Base-by-base conservation (phyloP, 2,329 filamentous ascomycete genomes). In the Ilyonectria mors-panacis region DNA sequence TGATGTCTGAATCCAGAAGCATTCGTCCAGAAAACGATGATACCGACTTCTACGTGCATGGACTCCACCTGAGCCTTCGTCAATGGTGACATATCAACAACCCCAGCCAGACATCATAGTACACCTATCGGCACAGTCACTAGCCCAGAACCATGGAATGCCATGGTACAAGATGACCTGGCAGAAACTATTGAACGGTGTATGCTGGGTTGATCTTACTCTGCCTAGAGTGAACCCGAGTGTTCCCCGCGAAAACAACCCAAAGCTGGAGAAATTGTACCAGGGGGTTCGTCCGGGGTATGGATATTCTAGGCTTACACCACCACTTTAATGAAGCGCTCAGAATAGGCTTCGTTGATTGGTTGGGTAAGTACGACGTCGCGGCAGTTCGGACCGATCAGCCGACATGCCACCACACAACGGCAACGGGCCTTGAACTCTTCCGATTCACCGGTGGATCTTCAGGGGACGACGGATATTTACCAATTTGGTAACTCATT, bases 1-100 rank as follows among this genome's bases (percentile, higher is more conserved):
- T 86, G 82, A 85, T 28, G 17, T 4, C 28, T 28, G 26, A 12
- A n/a, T 37, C 10, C 45, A 12, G 26, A 17, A 37, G 17, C 6
- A 17, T 13, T 51, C n/a, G 19, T 51, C 8, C 19, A n/a, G 50
- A n/a, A 33, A 35, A 21, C 23, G 19, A 21, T n/a, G 13, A 19
- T 12, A 21, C 30, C 30, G n/a, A 35, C 50, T 21, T 19, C 30
- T 53, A 30, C 19, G 19, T 21, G 13, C 9, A n/a, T n/a, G 15
- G n/a, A 42, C 13, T 21, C n/a, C 50, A n/a, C 19, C 47, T 17
- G 50, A 33, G 19, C 28, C 50, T 53, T 53, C n/a, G 13, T 53
- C 30, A 6, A 12, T 33, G 30, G n/a, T 35, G 10, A 53, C n/a
- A 19, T 35, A n/a, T 21, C 21, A 3, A 5, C 50, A 19, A 35